A percentile compares a stretch with the other conserved stretches of the same genome.
These are phyloP conservation scores for Coniosporium tulheliwenetii DNA, from an alignment of 2,329 filamentous ascomycete genomes.

Conservation along the genomic window DNA sequence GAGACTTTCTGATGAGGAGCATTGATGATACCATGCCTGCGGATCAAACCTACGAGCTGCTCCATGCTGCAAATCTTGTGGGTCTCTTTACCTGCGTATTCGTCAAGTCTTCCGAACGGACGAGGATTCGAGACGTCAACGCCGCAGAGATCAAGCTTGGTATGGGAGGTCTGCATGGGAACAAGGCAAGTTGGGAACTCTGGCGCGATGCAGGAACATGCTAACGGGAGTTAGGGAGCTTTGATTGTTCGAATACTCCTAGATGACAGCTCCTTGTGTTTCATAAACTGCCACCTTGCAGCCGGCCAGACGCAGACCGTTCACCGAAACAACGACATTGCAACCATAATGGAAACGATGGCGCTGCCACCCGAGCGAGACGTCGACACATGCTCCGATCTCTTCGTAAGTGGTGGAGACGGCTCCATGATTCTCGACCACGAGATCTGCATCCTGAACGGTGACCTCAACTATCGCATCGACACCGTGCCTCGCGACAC, in stretches of 20 bases:
- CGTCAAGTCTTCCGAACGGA: constrained; percentile 64
- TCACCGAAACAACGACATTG: constrained; percentile 82
- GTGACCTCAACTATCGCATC: constrained; percentile 95
- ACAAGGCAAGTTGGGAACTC: constrained; percentile 44
- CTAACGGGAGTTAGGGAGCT: constrained; percentile 42
- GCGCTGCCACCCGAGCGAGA: constrained; percentile 53
- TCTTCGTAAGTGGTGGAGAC: constrained; percentile 81
- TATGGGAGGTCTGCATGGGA: constrained; percentile 88
- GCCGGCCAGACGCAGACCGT: constrained; percentile 85
- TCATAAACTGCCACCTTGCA: constrained; percentile 93
- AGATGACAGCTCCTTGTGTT: constrained; percentile 87
- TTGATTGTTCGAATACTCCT: constrained; percentile 82
- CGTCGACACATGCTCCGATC: constrained; percentile 28
- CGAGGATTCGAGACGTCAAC: constrained; percentile 61
- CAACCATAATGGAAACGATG: constrained; percentile 69
- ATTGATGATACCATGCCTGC: constrained; percentile 71
- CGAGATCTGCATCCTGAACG: constrained; percentile 92
- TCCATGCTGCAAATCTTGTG: constrained; percentile 82
- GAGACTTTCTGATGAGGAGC: constrained; percentile 69
- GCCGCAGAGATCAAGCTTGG: constrained; percentile 84
- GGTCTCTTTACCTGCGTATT: constrained; percentile 95
- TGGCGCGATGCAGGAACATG: background rate
- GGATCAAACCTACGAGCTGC: constrained; percentile 63
- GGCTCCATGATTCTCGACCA: constrained; percentile 91
- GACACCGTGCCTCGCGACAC: constrained; percentile 92